Conservation (phyloP, 2,329 filamentous ascomycete species). For the Phialophora chinensis region DNA sequence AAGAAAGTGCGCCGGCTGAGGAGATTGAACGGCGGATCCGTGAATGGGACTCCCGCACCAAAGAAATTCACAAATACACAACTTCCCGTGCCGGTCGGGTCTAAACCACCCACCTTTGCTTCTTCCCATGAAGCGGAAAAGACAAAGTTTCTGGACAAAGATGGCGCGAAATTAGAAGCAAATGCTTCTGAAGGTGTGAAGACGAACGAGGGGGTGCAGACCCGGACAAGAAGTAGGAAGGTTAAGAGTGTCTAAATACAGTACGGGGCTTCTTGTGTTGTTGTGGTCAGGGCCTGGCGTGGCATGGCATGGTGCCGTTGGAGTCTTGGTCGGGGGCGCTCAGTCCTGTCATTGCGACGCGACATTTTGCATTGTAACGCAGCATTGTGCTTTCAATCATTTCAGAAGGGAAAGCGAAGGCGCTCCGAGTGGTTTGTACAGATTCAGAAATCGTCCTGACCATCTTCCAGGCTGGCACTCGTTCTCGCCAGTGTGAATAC, state of each 20-base stretch:
- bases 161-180: not conserved
- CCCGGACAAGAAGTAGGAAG: conserved; percentile 16
- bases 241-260: conserved; percentile 7
- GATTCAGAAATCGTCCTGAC: not conserved
- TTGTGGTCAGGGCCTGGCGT: not conserved
- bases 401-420: not conserved
- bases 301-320: not conserved
- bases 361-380: not conserved
- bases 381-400: not conserved
- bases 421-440: not conserved
- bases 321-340: not conserved
- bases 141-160: not conserved
- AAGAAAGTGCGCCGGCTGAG: conserved; percentile 35
- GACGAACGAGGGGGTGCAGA: conserved; percentile 14
- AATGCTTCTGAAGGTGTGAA: conserved; percentile 2
- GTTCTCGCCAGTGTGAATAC: not conserved
- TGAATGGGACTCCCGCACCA: conserved; percentile 34
- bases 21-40: conserved; percentile 33
- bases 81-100: conserved; percentile 21
- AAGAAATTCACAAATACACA: conserved; percentile 26
- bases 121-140: conserved; percentile 1
- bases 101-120: not conserved
- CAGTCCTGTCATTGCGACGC: not conserved
- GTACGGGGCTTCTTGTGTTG: not conserved
- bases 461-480: not conserved